Conservation (phyloP, 2,329 filamentous ascomycete species). For the Ophiocordyceps polyrhachis-furcata region DNA sequence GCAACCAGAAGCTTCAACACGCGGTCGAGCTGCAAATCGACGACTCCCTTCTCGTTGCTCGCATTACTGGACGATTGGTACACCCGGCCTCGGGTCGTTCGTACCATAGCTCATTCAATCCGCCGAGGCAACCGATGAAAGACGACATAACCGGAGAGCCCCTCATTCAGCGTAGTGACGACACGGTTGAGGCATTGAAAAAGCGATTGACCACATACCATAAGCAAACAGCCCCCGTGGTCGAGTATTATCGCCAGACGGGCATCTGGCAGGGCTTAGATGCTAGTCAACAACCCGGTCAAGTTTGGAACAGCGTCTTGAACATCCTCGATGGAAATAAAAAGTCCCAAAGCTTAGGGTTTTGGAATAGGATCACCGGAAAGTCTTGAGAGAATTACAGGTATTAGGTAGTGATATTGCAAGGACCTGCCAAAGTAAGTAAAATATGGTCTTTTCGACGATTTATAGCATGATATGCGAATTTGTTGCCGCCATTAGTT, state of each 20-base stretch:
- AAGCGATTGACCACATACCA: constrained; percentile 92
- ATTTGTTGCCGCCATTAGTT: no score
- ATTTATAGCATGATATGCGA: no score
- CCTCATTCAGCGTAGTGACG: constrained; percentile 86
- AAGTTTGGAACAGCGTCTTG: constrained; percentile 88
- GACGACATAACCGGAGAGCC: constrained; percentile 96
- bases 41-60: constrained; percentile 77
- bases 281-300: constrained; percentile 84
- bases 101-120: constrained; percentile 99
- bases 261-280: constrained; percentile 95
- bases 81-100: constrained; percentile 92
- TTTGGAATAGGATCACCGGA: constrained; percentile 19
- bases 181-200: constrained; percentile 89
- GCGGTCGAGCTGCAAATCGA: constrained; percentile 95
- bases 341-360: constrained; percentile 16
- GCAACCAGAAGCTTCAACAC: constrained; percentile 76
- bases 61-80: constrained; percentile 89
- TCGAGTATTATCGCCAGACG: constrained; percentile 90
- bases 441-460: no score
- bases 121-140: constrained; percentile 82
- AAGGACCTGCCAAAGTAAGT: no score
- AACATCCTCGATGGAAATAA: constrained; percentile 55
- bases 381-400: constrained; percentile 2
- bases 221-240: constrained; percentile 79
- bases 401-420: no score